Base-by-base conservation (phyloP, 192 early-diverging fungal species). In the Gigaspora rosea region DNA sequence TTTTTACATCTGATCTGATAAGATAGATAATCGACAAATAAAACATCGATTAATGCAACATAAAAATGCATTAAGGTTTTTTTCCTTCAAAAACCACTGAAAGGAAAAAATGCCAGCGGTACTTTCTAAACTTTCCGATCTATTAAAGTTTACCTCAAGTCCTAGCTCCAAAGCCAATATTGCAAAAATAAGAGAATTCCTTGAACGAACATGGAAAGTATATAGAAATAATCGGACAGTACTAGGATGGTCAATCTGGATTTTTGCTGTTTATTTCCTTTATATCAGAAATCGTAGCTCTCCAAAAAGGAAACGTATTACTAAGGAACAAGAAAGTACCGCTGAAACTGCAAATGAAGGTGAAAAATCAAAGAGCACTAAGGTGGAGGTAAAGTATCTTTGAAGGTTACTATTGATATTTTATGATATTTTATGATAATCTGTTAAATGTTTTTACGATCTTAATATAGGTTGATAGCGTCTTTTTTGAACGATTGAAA, bases 401-500 rank as follows among this genome's bases (percentile, higher is more conserved):
- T 51, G 52, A 46, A 33, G 47, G 13, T 10, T 22, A 47, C 1
- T 22, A 58, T 16, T 48, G 51, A 32, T 12, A 1, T 46, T 33
- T 54, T 49, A 36, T 48, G 51, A 32, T 12, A 1, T 46, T 33
- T 54, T 49, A 36, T n/a, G 13, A 5, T 35, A 61, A 10, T 65
- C 32, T 16, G 22, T 47, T 10, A 63, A 33, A 4, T 16, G 58
- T 11, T 62, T 66, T 73, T 73, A 48, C 11, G 32, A 62, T n/a
- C 9, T 52, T n/a, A 36, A 20, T 32, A 71, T 69, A 86, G 87
- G 88, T 89, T 7, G 85, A 89, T 74, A 72, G 80, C 32, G 83
- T 84, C 1, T 89, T 89, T 63, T 83, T 88, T 71, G 81, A 84
- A 56, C 80, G 87, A 47, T 78, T 98, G 78, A 81, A 82, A 76